These are phyloP conservation scores for Pelargonium fulgidum DNA, from an alignment of 441 rosid genomes.

Conservation along the genomic window DNA sequence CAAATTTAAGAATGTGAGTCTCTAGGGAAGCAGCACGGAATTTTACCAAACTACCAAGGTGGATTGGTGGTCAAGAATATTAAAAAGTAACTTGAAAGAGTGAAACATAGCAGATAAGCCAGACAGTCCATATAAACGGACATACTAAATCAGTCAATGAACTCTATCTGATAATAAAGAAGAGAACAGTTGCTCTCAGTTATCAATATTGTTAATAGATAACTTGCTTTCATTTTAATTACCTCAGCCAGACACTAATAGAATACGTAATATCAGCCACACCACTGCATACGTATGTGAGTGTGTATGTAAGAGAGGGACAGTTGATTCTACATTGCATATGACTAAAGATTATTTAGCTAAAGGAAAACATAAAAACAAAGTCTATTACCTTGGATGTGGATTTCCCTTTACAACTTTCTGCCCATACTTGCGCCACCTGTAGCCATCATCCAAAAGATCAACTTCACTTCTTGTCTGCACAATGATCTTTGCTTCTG, in stretches of 20 bases:
- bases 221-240: not conserved
- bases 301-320: too few species aligned
- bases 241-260: not conserved
- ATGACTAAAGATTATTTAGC: too few species aligned
- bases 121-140: not conserved
- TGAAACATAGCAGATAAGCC: not conserved
- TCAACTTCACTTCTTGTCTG: conserved; percentile 71
- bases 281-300: not conserved
- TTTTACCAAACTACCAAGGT: not conserved
- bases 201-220: not conserved
- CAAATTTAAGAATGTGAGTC: too few species aligned
- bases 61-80: not conserved
- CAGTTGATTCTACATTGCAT: too few species aligned
- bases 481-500: conserved; percentile 69
- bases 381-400: conserved; percentile 49
- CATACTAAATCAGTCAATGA: not conserved
- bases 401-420: conserved; percentile 80
- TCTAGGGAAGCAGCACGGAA: too few species aligned
- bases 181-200: not conserved
- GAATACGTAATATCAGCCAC: not conserved
- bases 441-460: conserved; percentile 68
- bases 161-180: not conserved
- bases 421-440: conserved; percentile 77
- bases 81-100: not conserved
- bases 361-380: too few species aligned